Evolutionary conservation across 1,139 yeast genomes (phyloP).

Genomic region (Candida sanyaensis): DNA sequence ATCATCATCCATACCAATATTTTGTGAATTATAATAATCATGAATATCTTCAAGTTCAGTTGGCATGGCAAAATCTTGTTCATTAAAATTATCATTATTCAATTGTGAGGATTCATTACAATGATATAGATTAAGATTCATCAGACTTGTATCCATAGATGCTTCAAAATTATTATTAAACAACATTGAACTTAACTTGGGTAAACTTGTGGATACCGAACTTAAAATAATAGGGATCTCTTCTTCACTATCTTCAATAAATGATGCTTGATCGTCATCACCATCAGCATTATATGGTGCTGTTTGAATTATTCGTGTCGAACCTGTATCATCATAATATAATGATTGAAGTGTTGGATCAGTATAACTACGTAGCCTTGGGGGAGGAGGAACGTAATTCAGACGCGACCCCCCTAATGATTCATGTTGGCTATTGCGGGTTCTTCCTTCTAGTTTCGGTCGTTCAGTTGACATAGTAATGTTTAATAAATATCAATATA

Average conservation of each 20-base stretch:
- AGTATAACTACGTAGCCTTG: constrained; percentile 3
- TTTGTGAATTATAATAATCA: constrained; percentile 12
- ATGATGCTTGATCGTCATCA: constrained; percentile 7
- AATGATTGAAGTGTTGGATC: constrained; percentile 1
- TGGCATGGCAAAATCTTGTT: constrained; percentile 11
- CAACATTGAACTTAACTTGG: constrained; percentile 5
- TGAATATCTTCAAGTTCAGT: not conserved
- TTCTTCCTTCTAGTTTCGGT: not conserved
- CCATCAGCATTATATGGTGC: not conserved
- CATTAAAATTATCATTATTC: constrained; percentile 14
- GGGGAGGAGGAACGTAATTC: not conserved
- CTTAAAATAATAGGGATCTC: constrained; percentile 10
- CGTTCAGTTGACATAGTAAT: not conserved
- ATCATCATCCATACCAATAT: constrained; percentile 3
- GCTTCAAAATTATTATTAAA: constrained; percentile 16
- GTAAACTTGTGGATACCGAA: constrained; percentile 2
- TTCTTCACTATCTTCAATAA: constrained; percentile 18
- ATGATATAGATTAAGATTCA: constrained; percentile 3
- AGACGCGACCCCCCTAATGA: constrained; percentile 1
- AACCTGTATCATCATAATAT: not conserved
- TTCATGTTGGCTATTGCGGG: not conserved
- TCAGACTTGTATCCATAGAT: constrained; percentile 1
- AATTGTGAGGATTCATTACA: constrained; percentile 6
- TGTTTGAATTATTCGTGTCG: not conserved
- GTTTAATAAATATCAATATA: not conserved